Base-by-base conservation (phyloP, 2,329 filamentous ascomycete species). In the Exophiala sp. region DNA sequence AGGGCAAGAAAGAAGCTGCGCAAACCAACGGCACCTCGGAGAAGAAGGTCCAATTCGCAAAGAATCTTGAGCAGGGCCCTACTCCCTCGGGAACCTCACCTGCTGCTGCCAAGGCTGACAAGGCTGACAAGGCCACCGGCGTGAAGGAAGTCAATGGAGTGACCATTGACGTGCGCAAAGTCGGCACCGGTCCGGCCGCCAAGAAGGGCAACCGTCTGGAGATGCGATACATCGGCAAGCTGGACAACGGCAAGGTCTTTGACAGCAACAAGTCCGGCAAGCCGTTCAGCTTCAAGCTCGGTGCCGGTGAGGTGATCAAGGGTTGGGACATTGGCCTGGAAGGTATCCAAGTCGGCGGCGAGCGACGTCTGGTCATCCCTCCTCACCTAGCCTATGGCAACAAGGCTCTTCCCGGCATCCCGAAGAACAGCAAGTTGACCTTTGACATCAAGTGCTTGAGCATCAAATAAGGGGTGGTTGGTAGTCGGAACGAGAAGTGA, bases 221-320 rank as follows among this genome's bases (percentile, higher is more conserved):
- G 64, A 93, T 98, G 81, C 83, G 93, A 66, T 98, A 98, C 76
- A 97, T 98, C 64, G 93, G 93, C 71, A 98, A 98, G 80, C 85
- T 93, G 56, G 80, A 84, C 66, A 86, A 95, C 70, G 89, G 89
- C 72, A 94, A 96, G 75, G 83, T 95, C 61, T 98, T 98, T 65
- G 58, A 37, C 63, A 90, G 88, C 89, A 71, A 98, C 80, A 98
- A 97, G 80, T 96, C 94, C 77, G 93, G 93, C 64, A 90, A 95
- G 76, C 91, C 94, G 51, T 98, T 98, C 76, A 80, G 79, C 60
- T 97, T 97, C 82, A 95, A 91, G 78, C 82, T 94, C 55, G 94
- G 93, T 62, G 82, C 83, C 67, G 90, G 90, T 55, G 88, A 97
- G 71, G 94, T 98, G 64, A 98, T 98, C 77, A 93, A 95, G 80